Evolutionary conservation across 768 basidiomycete genomes (phyloP).

Genomic region (Tricholoma bakamatsutake): DNA sequence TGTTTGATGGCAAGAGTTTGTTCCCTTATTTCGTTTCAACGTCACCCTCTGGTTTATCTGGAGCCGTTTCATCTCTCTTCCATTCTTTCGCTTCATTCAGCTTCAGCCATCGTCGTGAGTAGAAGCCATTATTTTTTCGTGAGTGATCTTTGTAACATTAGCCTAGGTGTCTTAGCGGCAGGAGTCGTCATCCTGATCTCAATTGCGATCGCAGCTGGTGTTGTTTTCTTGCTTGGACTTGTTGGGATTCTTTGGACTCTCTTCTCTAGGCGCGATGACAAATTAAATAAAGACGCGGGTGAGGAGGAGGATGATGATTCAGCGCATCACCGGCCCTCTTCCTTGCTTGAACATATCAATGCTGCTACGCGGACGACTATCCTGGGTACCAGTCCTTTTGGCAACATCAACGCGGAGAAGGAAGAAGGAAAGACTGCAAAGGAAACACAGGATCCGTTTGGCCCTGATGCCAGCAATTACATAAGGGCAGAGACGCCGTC

Average conservation of each 20-base stretch:
- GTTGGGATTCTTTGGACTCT: constrained; percentile 87
- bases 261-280: constrained; percentile 78
- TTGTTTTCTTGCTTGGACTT: constrained; percentile 82
- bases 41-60: constrained; percentile 58
- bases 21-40: constrained; percentile 79
- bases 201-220: constrained; percentile 92
- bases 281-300: constrained; percentile 51
- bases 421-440: constrained; percentile 44
- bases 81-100: constrained; percentile 74
- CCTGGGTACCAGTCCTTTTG: constrained; percentile 46
- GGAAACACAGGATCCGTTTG: constrained; percentile 50
- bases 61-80: constrained; percentile 74
- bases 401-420: constrained; percentile 42
- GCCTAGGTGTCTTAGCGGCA: constrained; percentile 75
- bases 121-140: constrained; percentile 1
- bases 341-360: constrained; percentile 85
- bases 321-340: constrained; percentile 75
- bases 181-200: constrained; percentile 96
- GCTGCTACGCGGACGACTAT: constrained; percentile 84
- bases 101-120: constrained; percentile 66
- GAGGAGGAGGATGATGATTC: constrained; percentile 76
- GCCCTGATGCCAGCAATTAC: constrained; percentile 72
- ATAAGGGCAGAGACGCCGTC: constrained; percentile 77
- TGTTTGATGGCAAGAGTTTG: constrained; percentile 81
- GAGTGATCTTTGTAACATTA: constrained; percentile 9